phyloP scores from a whole-genome alignment of 176 grass and related monocot genomes.

The Cenchrus purpureus region DNA sequence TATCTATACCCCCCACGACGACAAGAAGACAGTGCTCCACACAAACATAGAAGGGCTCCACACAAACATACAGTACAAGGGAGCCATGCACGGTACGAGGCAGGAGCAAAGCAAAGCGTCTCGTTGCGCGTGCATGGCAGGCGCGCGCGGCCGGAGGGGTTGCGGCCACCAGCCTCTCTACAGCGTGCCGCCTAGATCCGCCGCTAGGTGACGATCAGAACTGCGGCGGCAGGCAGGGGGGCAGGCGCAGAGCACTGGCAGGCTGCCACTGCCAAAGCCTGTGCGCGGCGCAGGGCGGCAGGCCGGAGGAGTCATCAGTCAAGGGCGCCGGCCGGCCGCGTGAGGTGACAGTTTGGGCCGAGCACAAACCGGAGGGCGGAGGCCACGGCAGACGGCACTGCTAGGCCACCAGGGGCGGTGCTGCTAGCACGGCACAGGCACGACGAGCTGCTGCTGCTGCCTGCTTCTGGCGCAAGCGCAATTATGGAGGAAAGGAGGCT shows the following conservation, averaged over 20 bases:
- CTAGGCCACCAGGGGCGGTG: too few relatives aligned
- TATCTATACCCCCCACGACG: slow-evolving; percentile 25
- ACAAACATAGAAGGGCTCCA: background rate
- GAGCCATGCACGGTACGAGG: too few relatives aligned
- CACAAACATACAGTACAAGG: too few relatives aligned
- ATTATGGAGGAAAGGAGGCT: slow-evolving; percentile 44
- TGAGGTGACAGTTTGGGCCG: slow-evolving; percentile 22
- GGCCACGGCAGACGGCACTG: background rate
- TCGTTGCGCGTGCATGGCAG: slow-evolving; percentile 52
- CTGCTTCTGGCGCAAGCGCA: background rate
- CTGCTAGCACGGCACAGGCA: background rate
- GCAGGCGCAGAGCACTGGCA: slow-evolving; percentile 27
- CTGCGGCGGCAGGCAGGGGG: too few relatives aligned
- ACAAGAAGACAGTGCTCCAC: slow-evolving; percentile 44
- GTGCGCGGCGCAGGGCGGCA: slow-evolving; percentile 10
- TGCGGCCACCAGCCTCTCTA: background rate
- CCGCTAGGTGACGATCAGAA: too few relatives aligned
- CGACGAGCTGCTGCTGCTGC: background rate
- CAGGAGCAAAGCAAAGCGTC: background rate
- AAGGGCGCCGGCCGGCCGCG: slow-evolving; percentile 32
- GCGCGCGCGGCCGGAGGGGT: slow-evolving; percentile 44
- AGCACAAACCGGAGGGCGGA: background rate
- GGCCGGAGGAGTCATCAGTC: background rate
- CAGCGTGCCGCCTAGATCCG: slow-evolving; percentile 35
- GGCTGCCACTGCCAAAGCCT: slow-evolving; percentile 38